These are phyloP conservation scores for Fusarium oxysporum DNA, from an alignment of 2,329 filamentous ascomycete species.

Conservation along the genomic window DNA sequence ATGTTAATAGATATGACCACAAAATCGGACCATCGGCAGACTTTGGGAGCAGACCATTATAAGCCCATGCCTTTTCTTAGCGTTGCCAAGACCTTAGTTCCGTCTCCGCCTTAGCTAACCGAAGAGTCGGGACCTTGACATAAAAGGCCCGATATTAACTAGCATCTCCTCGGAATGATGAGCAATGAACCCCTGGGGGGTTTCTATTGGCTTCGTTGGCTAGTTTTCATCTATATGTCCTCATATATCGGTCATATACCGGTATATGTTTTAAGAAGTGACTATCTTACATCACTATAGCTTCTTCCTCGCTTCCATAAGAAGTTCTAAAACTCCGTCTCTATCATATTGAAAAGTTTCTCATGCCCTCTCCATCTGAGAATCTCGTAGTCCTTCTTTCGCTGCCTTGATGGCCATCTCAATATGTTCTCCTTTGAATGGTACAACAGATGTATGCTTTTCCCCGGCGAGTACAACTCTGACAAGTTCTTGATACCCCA, in stretches of 20 bases:
- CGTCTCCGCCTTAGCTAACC: neutral
- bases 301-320: no score
- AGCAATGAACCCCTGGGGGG: fast-evolving
- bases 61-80: neutral
- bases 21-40: neutral
- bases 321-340: no score
- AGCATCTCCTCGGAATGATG: neutral
- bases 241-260: neutral
- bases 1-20: neutral
- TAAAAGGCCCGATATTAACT: neutral
- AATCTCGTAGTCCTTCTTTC: no score
- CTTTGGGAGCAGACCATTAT: neutral
- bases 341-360: no score
- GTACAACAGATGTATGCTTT: no score
- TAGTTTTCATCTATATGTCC: neutral
- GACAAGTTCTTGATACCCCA: no score
- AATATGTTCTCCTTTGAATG: no score
- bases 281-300: no score
- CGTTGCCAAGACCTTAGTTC: neutral
- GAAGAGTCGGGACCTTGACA: neutral
- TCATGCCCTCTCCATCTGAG: no score
- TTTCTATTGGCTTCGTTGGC: fast-evolving
- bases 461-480: no score
- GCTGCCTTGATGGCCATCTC: no score
- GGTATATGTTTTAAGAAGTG: no score